phyloP scores from a whole-genome alignment of 176 grass and related monocot genomes.

The Oryza glumipatula region DNA sequence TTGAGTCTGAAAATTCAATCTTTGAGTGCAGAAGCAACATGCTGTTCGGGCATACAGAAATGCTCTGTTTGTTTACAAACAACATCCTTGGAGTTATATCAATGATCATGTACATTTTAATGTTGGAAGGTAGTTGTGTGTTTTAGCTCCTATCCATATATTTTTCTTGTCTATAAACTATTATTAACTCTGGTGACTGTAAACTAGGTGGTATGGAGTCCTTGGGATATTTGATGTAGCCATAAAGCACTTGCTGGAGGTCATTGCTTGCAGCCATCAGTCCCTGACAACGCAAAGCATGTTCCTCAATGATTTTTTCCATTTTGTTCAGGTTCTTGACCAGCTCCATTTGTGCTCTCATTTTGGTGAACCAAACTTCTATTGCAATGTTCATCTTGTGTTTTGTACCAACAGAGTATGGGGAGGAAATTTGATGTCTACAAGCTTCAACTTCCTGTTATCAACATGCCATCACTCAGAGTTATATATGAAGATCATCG shows the following conservation, averaged over 20 bases:
- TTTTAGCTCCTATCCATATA: constrained; percentile 39
- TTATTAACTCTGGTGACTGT: constrained; percentile 36
- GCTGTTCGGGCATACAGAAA: constrained; percentile 89
- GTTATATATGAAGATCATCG: constrained; percentile 91
- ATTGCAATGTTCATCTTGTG: constrained; percentile 38
- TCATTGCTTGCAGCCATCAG: constrained; percentile 91
- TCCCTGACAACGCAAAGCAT: constrained; percentile 77
- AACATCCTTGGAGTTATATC: constrained; percentile 96
- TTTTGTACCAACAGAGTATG: constrained; percentile 53
- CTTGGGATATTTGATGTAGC: constrained; percentile 92
- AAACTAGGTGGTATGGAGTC: constrained; percentile 91
- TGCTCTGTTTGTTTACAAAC: constrained; percentile 90
- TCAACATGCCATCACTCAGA: constrained; percentile 87
- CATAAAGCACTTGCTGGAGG: constrained; percentile 93
- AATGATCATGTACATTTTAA: constrained; percentile 99
- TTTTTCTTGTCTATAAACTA: constrained; percentile 7
- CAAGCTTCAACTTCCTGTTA: constrained; percentile 89
- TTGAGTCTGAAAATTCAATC: constrained; percentile 32
- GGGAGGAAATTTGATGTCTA: constrained; percentile 83
- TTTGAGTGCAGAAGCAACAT: constrained; percentile 84
- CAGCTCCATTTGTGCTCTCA: constrained; percentile 15
- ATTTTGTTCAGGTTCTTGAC: constrained; percentile 85
- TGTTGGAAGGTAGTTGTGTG: constrained; percentile 76
- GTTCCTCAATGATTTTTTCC: constrained; percentile 89
- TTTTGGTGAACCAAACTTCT: constrained; percentile 19